Evolutionary conservation across 192 early-diverging fungal species (phyloP).

Genomic region (Rhizoclosmatium sp.): DNA sequence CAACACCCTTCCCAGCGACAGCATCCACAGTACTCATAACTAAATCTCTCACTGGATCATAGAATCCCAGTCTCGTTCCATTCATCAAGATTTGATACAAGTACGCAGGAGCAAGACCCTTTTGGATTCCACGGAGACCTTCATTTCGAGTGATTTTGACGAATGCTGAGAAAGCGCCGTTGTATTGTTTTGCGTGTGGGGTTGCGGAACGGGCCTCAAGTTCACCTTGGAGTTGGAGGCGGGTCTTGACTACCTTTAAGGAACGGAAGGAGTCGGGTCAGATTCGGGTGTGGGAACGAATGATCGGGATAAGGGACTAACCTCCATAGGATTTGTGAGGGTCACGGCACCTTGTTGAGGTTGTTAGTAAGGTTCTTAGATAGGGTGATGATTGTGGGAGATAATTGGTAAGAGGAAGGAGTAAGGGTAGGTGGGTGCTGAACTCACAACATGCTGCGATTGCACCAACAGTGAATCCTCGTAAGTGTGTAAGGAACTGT

Average conservation of each 20-base stretch:
- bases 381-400: background rate
- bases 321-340: conserved; percentile 96
- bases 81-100: conserved; percentile 91
- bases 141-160: conserved; percentile 80
- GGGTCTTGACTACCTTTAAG: conserved; percentile 85
- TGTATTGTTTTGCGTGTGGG: conserved; percentile 58
- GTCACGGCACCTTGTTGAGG: conserved; percentile 73
- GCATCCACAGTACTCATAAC: conserved; percentile 42
- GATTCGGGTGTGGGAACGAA: background rate
- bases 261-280: background rate
- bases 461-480: conserved; percentile 79
- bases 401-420: background rate
- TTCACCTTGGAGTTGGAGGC: conserved; percentile 94
- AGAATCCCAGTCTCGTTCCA: conserved; percentile 89
- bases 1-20: conserved; percentile 16
- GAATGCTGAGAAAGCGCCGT: conserved; percentile 80
- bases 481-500: conserved; percentile 33
- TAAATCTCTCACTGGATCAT: conserved; percentile 80
- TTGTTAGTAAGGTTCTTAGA: background rate
- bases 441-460: conserved; percentile 77
- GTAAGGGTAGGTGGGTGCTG: background rate
- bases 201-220: conserved; percentile 45
- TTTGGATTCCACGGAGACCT: conserved; percentile 85
- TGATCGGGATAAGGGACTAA: conserved; percentile 41
- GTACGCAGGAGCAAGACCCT: conserved; percentile 87